Evolutionary conservation across 352 stramenopile species (phyloP), one percentile per base, ranked within the genome.

Genomic region (Phytopythium vexans): DNA sequence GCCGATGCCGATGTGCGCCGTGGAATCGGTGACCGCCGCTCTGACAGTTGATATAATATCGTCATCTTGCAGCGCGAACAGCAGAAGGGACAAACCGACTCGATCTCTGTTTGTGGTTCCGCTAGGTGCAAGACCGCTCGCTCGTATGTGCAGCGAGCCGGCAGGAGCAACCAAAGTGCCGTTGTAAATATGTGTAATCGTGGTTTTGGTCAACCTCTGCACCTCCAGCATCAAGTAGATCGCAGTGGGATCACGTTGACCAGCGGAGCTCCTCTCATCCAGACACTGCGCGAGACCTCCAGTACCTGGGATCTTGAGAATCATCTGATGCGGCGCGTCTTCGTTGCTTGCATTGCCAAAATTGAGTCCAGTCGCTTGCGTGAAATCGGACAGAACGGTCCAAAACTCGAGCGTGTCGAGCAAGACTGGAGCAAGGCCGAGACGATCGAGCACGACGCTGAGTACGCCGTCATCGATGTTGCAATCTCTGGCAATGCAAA

Each of bases 391-490:
- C 8, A 39, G 21, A 11, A 54, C 6, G 6, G 8, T 34, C 10
- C 31, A 32, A 8, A 48, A 55, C 4, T 27, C 27, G 11, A 49
- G 12, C 11, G 47, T 44, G 6, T 10, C 8, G 0, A 12, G 15
- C 34, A 42, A 11, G 1, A 12, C 27, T 12, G 47, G n/a, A 6
- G n/a, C 4, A 15, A n/a, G 34, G 0, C 37, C 49, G 4, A 67
- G 7, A 4, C 56, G 49, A 16, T 62, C 54, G 41, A 67, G 59
- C 15, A 38, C n/a, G 16, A 63, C 9, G 15, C 49, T 67, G 21
- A 67, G 38, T 6, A 54, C 49, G 21, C 59, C 54, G 3, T 48
- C 37, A 8, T 46, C 16, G 12, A 56, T 48, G 21, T 54, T 67
- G 54, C 59, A 67, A 27, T 58, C 49, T 0, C 37, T 8, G 8